Base-by-base conservation (phyloP, 192 early-diverging fungal species). In the Chytriomyces hyalinus region DNA sequence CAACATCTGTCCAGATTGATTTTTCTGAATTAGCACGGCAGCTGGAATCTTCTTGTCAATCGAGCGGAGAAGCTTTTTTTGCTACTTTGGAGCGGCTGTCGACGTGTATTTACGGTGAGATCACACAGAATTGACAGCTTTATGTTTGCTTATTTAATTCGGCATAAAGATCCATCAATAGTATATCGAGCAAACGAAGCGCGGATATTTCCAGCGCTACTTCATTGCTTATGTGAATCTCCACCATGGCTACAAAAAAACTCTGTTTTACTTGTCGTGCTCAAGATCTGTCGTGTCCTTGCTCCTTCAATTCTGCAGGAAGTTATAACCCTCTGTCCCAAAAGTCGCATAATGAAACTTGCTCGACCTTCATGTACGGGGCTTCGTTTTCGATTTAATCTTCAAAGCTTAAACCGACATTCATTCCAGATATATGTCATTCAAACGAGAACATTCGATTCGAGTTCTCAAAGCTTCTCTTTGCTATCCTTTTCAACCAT, bases 391-490 rank as follows among this genome's bases (percentile, higher is more conserved):
- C 36, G 36, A 36, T 20, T 59, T 59, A 59, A 15, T 64, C 10
- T 3, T 64, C 15, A 59, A 59, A n/a, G 57, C 17, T 59, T 5
- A 59, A n/a, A 15, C 17, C 20, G 11, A 59, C 0, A 15, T n/a
- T n/a, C 3, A 8, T 15, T 60, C 10, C 50, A 82, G 80, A 83
- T 78, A 15, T 83, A 51, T 78, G 78, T 65, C 28, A 77, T 53
- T 22, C 67, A 3, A 80, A 83, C 48, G 67, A 78, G 46, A 64
- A 64, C 22, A 62, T 81, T 17, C 79, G 82, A 26, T 83, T 68
- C 44, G 76, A 80, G 26, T 53, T 72, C 44, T 66, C 80, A 8
- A 69, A 80, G 28, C 77, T 83, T 47, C 20, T 81, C n/a, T 79
- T 73, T 47, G 7, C 59, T 0, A n/a, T 83, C 17, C 45, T 81